Evolutionary conservation across 2,329 filamentous ascomycete species (phyloP).

Genomic region (Alternaria tenuissima): DNA sequence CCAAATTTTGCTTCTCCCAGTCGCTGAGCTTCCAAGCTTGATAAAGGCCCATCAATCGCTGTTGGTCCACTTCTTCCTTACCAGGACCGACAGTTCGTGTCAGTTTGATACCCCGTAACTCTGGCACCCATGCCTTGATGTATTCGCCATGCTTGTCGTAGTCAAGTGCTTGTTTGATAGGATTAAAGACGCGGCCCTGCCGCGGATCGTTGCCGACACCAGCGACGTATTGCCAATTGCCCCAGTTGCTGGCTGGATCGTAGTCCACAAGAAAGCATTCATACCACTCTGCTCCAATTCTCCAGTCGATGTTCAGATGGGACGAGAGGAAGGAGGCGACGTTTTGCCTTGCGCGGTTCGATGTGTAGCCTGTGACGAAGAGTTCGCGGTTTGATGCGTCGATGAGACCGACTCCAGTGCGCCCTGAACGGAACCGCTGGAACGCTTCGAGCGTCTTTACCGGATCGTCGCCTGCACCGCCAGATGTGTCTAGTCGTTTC

Average conservation of each 20-base stretch:
- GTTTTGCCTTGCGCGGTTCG: constrained; percentile 78
- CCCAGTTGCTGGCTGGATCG: constrained; percentile 79
- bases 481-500: constrained; percentile 34
- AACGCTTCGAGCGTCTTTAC: constrained; percentile 54
- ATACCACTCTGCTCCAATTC: constrained; percentile 83
- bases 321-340: constrained; percentile 78
- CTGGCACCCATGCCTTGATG: constrained; percentile 76
- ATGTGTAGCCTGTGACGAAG: constrained; percentile 78
- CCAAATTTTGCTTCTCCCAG: constrained; percentile 65
- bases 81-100: constrained; percentile 27
- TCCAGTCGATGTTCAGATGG: constrained; percentile 79
- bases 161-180: constrained; percentile 80
- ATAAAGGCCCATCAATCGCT: constrained; percentile 67
- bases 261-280: constrained; percentile 79
- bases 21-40: constrained; percentile 72
- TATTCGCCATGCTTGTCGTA: constrained; percentile 77
- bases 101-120: constrained; percentile 63
- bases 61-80: constrained; percentile 44
- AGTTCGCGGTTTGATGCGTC: constrained; percentile 80
- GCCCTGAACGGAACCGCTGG: constrained; percentile 69
- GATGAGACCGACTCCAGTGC: constrained; percentile 78
- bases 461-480: constrained; percentile 54
- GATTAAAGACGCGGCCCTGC: constrained; percentile 79
- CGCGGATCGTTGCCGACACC: constrained; percentile 83
- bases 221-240: constrained; percentile 83